These are phyloP conservation scores for Pseudogymnoascus sp. DNA, from an alignment of 2,329 filamentous ascomycete species.

Conservation along the genomic window DNA sequence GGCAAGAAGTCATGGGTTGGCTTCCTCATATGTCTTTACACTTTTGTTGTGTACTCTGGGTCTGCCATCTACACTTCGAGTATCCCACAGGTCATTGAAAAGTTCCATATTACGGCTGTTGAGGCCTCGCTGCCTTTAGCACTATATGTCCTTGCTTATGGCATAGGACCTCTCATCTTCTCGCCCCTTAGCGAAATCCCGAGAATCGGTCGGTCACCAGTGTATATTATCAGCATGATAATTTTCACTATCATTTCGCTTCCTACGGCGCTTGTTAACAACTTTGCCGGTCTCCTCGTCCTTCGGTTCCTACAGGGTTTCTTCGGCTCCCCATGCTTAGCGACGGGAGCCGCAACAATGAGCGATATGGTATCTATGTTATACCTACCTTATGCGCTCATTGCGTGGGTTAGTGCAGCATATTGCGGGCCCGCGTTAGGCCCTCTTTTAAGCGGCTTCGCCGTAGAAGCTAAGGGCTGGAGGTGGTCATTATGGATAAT, in stretches of 20 bases:
- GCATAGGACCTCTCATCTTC: constrained; percentile 59
- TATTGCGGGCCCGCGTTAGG: constrained; percentile 50
- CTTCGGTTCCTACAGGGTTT: constrained; percentile 59
- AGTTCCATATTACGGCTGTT: constrained; percentile 45
- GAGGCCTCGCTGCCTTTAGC: constrained; percentile 51
- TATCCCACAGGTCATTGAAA: constrained; percentile 40
- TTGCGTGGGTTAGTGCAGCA: constrained; percentile 50
- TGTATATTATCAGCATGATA: constrained; percentile 61
- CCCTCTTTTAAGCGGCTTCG: constrained; percentile 53
- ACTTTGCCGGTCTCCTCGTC: constrained; percentile 57
- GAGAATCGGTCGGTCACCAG: constrained; percentile 57
- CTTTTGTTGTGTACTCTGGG: constrained; percentile 50
- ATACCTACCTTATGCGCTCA: constrained; percentile 52
- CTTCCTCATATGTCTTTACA: constrained; percentile 47
- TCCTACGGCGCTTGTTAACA: constrained; percentile 54
- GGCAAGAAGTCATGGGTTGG: constrained; percentile 37
- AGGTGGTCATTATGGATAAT: constrained; percentile 43
- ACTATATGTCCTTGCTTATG: constrained; percentile 58
- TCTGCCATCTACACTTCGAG: constrained; percentile 43
- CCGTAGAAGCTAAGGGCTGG: constrained; percentile 41
- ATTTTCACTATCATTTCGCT: constrained; percentile 62
- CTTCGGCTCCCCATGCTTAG: constrained; percentile 59
- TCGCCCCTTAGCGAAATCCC: constrained; percentile 62
- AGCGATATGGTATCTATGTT: constrained; percentile 48
- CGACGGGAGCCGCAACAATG: constrained; percentile 47